A percentile compares a stretch with the other conserved stretches of the same genome.
Conservation (phyloP, 306 rosid genomes). For the Gynostemma pentaphyllum region DNA sequence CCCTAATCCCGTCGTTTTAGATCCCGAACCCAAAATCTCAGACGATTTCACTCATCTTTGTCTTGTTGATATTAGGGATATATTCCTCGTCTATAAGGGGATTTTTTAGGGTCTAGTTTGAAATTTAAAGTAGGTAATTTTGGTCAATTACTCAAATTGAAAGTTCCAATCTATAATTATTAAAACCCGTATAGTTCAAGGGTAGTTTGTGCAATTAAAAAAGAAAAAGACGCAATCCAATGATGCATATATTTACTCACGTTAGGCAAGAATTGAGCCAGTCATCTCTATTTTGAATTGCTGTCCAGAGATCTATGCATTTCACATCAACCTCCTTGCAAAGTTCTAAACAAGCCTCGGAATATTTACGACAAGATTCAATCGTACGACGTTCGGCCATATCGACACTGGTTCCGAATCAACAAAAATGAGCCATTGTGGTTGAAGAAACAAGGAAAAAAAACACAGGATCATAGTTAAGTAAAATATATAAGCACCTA, state of each 20-base stretch:
- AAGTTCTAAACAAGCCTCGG: constrained; percentile 64
- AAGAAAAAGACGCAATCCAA: not conserved
- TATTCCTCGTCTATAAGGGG: too few relatives aligned
- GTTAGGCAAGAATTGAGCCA: constrained; percentile 44
- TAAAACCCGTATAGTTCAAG: too few relatives aligned
- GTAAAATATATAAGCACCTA: constrained; percentile 28
- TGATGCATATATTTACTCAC: constrained; percentile 18
- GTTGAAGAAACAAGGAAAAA: not conserved
- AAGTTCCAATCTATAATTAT: too few relatives aligned
- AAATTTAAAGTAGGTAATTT: too few relatives aligned
- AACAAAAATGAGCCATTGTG: not conserved
- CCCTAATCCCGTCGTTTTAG: too few relatives aligned
- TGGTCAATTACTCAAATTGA: too few relatives aligned
- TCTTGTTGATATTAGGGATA: too few relatives aligned
- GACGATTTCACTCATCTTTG: too few relatives aligned
- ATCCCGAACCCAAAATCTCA: too few relatives aligned
- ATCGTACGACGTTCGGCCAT: constrained; percentile 20
- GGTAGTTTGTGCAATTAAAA: too few relatives aligned
- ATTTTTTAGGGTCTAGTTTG: too few relatives aligned
- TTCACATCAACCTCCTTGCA: constrained; percentile 43
- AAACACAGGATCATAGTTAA: not conserved
- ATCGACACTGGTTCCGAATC: not conserved
- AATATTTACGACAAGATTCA: constrained; percentile 40
- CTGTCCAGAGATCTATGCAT: constrained; percentile 46
- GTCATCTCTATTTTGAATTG: constrained; percentile 35